These are phyloP conservation scores for Pseudogymnoascus sp. DNA, from an alignment of 2,329 filamentous ascomycete genomes.

Conservation along the genomic window DNA sequence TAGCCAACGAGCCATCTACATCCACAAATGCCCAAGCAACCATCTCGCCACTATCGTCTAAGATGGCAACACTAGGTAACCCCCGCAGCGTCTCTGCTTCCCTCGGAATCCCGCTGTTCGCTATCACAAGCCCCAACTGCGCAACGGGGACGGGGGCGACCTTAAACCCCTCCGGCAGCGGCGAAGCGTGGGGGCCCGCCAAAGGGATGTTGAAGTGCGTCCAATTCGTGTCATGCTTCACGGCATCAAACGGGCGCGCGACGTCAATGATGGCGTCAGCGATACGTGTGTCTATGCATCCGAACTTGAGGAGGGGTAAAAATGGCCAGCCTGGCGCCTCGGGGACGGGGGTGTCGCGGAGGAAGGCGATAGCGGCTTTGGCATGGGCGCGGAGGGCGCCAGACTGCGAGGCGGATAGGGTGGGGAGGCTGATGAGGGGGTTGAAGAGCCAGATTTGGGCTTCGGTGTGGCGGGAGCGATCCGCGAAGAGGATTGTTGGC, in stretches of 20 bases:
- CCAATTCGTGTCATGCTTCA: conserved; percentile 18
- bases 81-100: conserved; percentile 19
- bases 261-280: conserved; percentile 13
- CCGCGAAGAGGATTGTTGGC: conserved; percentile 25
- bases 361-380: conserved; percentile 15
- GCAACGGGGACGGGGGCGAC: conserved; percentile 19
- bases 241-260: conserved; percentile 13
- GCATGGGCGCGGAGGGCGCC: conserved; percentile 15
- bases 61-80: conserved; percentile 21
- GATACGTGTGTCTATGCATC: conserved; percentile 19
- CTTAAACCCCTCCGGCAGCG: conserved; percentile 17
- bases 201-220: conserved; percentile 19
- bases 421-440: conserved; percentile 15
- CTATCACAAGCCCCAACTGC: conserved; percentile 23
- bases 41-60: conserved; percentile 15
- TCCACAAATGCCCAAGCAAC: conserved; percentile 26
- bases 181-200: neutral
- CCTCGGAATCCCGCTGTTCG: conserved; percentile 23
- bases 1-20: conserved; percentile 24
- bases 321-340: conserved; percentile 27
- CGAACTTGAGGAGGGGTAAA: conserved; percentile 19
- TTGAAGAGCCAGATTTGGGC: conserved; percentile 28
- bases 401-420: conserved; percentile 7
- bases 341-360: conserved; percentile 18
- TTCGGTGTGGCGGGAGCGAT: conserved; percentile 24